Conservation (phyloP, 441 rosid genomes). For the Adansonia gregorii region DNA sequence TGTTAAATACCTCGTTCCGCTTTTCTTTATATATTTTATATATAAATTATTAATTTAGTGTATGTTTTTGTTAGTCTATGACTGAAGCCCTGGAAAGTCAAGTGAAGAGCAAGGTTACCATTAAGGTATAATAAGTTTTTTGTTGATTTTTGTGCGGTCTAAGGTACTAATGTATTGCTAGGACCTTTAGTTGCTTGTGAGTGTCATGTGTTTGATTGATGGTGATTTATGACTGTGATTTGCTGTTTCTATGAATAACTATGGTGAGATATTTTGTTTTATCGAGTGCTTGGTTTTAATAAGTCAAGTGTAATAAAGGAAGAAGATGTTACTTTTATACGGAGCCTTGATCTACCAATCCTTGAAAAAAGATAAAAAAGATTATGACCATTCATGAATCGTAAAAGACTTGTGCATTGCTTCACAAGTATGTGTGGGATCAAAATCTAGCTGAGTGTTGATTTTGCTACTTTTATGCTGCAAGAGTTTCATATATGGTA, state of each 20-base stretch:
- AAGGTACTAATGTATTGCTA: neutral
- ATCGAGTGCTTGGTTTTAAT: neutral
- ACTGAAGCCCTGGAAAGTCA: constrained; percentile 87
- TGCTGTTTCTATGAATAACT: constrained; percentile 15
- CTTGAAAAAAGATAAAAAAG: neutral
- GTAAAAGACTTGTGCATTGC: neutral
- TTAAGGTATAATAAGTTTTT: constrained; percentile 54
- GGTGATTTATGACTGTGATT: constrained; percentile 8
- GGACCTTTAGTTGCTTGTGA: neutral
- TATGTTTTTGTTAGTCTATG: constrained; percentile 64
- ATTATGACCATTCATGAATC: constrained; percentile 5
- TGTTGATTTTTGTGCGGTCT: constrained; percentile 3
- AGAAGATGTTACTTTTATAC: constrained; percentile 3
- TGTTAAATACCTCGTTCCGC: neutral
- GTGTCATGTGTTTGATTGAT: neutral
- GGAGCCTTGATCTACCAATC: neutral
- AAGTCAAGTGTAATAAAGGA: neutral
- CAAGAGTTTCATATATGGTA: neutral
- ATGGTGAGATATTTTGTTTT: neutral
- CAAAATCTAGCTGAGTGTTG: constrained; percentile 7
- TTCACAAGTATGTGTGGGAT: neutral
- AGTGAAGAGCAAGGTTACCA: constrained; percentile 89
- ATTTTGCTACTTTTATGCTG: neutral
- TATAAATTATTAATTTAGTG: neutral
- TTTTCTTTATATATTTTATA: neutral